Conservation (phyloP, 2,329 filamentous ascomycete species). For the Trichoderma cornu-damae region DNA sequence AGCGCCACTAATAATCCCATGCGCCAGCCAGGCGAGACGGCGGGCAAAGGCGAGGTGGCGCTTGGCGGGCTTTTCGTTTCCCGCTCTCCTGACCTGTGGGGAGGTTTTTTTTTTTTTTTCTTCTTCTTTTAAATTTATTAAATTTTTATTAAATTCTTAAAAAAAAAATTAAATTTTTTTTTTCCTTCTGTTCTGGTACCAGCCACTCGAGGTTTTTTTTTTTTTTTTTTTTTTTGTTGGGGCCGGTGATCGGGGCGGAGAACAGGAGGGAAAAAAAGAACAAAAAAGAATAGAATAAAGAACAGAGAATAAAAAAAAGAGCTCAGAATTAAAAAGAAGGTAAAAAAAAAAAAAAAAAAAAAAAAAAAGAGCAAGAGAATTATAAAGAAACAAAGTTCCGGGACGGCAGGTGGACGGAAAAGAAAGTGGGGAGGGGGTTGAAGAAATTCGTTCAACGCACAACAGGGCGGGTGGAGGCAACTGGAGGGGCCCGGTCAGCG, state of each 20-base stretch:
- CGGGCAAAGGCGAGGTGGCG: background rate
- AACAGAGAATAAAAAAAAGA: too few species aligned
- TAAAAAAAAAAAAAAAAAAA: too few species aligned
- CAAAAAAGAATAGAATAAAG: too few species aligned
- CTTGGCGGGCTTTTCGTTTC: background rate
- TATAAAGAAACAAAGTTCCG: too few species aligned
- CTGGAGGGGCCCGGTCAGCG: constrained; percentile 11
- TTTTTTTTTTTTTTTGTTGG: background rate
- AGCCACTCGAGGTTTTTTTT: background rate
- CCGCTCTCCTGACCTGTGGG: too few species aligned
- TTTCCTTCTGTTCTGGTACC: too few species aligned
- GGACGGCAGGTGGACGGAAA: background rate
- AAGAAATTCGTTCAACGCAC: background rate
- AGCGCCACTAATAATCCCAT: background rate
- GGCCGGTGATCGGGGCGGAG: background rate
- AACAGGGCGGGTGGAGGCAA: constrained; percentile 8
- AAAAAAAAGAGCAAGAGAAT: too few species aligned
- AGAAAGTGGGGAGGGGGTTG: constrained; percentile 1
- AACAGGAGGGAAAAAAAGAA: too few species aligned
- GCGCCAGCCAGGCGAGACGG: background rate
- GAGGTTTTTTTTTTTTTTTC: background rate
- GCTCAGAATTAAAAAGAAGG: too few species aligned
- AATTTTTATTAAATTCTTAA: too few species aligned
- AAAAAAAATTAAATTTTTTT: too few species aligned
- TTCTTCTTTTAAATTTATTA: too few species aligned